These are phyloP conservation scores for Ogataea hybrid DNA, from an alignment of 1,139 yeast species.

Conservation along the genomic window DNA sequence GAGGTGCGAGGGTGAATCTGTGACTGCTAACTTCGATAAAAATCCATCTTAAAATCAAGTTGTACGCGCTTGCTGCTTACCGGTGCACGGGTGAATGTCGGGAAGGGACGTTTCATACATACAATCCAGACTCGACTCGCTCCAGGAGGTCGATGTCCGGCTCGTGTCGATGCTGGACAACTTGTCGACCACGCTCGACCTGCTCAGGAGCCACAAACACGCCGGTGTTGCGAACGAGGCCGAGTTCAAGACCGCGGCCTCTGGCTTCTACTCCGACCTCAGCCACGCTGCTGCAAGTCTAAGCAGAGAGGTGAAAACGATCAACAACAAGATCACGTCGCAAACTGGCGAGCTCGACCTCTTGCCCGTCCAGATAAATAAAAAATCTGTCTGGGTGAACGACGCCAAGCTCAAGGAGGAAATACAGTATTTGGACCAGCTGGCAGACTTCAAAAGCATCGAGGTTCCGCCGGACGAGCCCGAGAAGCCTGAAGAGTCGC, in stretches of 20 bases:
- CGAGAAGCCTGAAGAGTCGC: not conserved
- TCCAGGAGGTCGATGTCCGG: constrained; percentile 31
- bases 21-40: constrained; percentile 1
- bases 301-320: constrained; percentile 53
- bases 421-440: constrained; percentile 20
- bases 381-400: constrained; percentile 60
- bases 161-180: constrained; percentile 45
- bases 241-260: constrained; percentile 28
- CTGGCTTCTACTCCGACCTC: constrained; percentile 28
- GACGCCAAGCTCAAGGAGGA: constrained; percentile 42
- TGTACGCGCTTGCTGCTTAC: not conserved
- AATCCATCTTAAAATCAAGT: no score
- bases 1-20: constrained; percentile 9
- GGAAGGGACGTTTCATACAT: constrained; percentile 23
- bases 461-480: constrained; percentile 4
- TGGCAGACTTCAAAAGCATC: constrained; percentile 2
- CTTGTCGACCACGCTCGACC: constrained; percentile 33
- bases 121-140: constrained; percentile 27
- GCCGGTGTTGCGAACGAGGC: constrained; percentile 38
- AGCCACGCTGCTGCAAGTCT: constrained; percentile 43
- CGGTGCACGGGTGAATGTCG: constrained; percentile 18
- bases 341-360: constrained; percentile 39
- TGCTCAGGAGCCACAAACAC: constrained; percentile 43
- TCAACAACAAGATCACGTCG: constrained; percentile 58
- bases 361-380: constrained; percentile 59